A percentile compares a stretch with the other conserved stretches of the same genome.
phyloP scores from a whole-genome alignment of 192 early-diverging fungal species.

The Coemansia sp. region DNA sequence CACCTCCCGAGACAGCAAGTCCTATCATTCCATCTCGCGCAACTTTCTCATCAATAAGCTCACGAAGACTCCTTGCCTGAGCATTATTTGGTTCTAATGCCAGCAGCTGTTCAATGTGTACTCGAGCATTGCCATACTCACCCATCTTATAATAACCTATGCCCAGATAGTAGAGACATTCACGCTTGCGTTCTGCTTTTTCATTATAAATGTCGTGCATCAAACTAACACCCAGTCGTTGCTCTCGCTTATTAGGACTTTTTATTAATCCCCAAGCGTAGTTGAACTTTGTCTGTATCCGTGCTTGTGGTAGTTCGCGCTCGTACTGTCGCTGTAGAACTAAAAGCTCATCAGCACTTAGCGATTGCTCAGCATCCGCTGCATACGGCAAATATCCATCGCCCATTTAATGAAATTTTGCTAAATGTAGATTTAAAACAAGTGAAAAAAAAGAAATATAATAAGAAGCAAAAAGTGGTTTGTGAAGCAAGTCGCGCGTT shows the following conservation, averaged over 20 bases:
- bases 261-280: conserved; percentile 91
- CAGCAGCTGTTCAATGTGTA: conserved; percentile 81
- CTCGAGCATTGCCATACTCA: conserved; percentile 77
- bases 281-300: conserved; percentile 94
- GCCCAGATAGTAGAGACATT: conserved; percentile 94
- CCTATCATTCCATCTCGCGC: conserved; percentile 83
- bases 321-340: conserved; percentile 71
- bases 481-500: too few relatives aligned
- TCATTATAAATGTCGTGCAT: conserved; percentile 84
- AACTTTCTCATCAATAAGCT: conserved; percentile 82
- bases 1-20: conserved; percentile 81
- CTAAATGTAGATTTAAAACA: background rate
- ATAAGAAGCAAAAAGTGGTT: background rate
- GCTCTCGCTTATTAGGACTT: conserved; percentile 64
- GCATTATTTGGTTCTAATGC: conserved; percentile 80
- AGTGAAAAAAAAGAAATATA: conserved; percentile 3
- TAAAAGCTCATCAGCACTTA: conserved; percentile 38
- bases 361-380: conserved; percentile 43
- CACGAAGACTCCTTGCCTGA: conserved; percentile 69
- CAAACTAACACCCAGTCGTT: conserved; percentile 74
- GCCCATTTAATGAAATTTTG: conserved; percentile 13
- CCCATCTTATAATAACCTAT: conserved; percentile 89
- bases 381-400: conserved; percentile 42
- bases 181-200: conserved; percentile 76
- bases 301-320: conserved; percentile 63